Base-by-base conservation (phyloP, 2,329 filamentous ascomycete genomes). In the Elsinoe necatrix region DNA sequence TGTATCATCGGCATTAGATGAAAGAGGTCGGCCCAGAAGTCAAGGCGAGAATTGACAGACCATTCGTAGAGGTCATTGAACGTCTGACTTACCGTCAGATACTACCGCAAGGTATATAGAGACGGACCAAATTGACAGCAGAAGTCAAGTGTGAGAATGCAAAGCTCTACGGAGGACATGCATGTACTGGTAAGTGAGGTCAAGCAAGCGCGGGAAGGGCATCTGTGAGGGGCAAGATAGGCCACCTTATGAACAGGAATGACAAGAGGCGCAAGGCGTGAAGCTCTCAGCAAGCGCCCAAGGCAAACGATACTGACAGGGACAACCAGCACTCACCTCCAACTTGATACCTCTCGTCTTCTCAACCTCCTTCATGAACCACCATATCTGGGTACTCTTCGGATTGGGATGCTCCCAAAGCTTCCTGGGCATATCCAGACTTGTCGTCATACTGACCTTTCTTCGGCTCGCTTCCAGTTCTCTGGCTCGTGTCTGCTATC, bases 11-110 rank as follows among this genome's bases (percentile, higher is more conserved):
- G 75, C 59, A 79, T 72, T 54, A 75, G 76, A 21, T 80, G 72
- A 72, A 87, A 87, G 50, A 84, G 69, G 59, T 82, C 78, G 5
- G 75, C 74, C 76, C 81, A 90, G 72, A 91, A 91, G 45, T 80
- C 76, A 8, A 75, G 69, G 34, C 83, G 81, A 31, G 80, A 74
- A 14, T 76, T 69, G 59, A 85, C 75, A 21, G 87, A 89, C 76
- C 81, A 93, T 57, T 77, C 69, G 66, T 90, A 84, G 5, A 95
- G 74, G 14, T 89, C 83, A 54, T 79, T 70, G 67, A 85, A 93
- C 2, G 77, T 83, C 79, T 87, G 61, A 23, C 12, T 39, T 34
- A 42, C 35, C 23, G 37, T 55, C 55, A 51, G 55, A 35, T 47
- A 31, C 35, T 55, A 31, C 27, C 52, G 9, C 6, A 8, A 50